A percentile compares a stretch with the other conserved stretches of the same genome.
Evolutionary conservation across 1,284 basidiomycete species (phyloP).

Genomic region (Boletus hoseneyae): DNA sequence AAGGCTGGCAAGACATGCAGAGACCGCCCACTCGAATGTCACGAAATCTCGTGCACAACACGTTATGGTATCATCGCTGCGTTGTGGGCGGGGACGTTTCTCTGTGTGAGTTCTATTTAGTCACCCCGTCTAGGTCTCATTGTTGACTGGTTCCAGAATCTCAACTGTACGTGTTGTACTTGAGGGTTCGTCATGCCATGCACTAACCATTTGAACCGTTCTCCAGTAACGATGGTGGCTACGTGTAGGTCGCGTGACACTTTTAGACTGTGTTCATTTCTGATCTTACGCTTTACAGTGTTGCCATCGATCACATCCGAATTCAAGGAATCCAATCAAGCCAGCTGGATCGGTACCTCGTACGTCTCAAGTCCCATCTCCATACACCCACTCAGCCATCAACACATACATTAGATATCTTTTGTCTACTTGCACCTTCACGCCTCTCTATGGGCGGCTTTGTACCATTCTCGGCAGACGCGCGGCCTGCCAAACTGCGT

Average conservation of each 20-base stretch:
- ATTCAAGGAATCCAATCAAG: slow-evolving; percentile 22
- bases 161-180: neutral
- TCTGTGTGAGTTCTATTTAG: slow-evolving; percentile 3
- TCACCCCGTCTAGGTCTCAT: neutral
- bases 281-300: slow-evolving; percentile 7
- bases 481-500: slow-evolving; percentile 17
- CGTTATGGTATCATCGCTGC: slow-evolving; percentile 19
- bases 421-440: slow-evolving; percentile 23
- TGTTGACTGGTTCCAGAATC: neutral
- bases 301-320: slow-evolving; percentile 22
- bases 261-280: neutral
- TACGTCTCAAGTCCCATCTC: slow-evolving; percentile 7
- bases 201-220: neutral
- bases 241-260: slow-evolving; percentile 1
- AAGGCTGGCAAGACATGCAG: neutral
- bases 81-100: slow-evolving; percentile 7
- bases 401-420: slow-evolving; percentile 9
- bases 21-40: slow-evolving; percentile 3
- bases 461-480: slow-evolving; percentile 24
- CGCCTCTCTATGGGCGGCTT: slow-evolving; percentile 22
- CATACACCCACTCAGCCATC: too few species aligned
- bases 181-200: neutral
- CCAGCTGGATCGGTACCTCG: slow-evolving; percentile 26
- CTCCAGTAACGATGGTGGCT: slow-evolving; percentile 9
- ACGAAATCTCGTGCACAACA: slow-evolving; percentile 4